Conservation (phyloP, 129 eudicot genomes). For the Pulicaria dysenterica region DNA sequence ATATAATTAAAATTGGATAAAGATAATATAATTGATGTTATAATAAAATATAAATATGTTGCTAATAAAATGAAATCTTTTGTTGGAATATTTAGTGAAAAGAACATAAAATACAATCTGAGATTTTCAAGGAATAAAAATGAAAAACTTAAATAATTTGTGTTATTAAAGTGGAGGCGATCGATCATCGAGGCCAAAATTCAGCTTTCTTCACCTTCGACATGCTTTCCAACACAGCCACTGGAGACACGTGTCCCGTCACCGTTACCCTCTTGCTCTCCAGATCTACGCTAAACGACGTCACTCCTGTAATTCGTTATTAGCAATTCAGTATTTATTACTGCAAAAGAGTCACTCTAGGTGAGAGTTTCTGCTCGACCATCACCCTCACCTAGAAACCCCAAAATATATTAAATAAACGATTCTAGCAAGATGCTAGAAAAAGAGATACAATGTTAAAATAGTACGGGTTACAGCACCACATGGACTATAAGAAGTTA, state of each 20-base stretch:
- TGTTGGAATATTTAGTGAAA: no score
- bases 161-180: background rate
- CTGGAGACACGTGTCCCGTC: conserved; percentile 80
- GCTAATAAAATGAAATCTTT: no score
- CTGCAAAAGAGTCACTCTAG: no score
- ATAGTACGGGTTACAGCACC: no score
- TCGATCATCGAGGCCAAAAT: conserved; percentile 52
- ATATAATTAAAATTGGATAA: background rate
- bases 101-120: background rate
- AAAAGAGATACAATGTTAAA: no score
- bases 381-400: no score
- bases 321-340: no score
- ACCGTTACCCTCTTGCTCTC: conserved; percentile 83
- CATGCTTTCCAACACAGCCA: conserved; percentile 70
- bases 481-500: no score
- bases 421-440: no score
- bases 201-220: conserved; percentile 88
- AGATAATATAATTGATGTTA: background rate
- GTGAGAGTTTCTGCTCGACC: no score
- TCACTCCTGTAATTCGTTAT: conserved; percentile 54
- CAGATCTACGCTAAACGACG: conserved; percentile 73
- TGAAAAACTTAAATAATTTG: background rate
- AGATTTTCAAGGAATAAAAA: background rate
- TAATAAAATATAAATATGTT: no score
- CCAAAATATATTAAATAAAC: no score